These are phyloP conservation scores for Uronychia binucleata DNA, from an alignment of 73 alveolate species.

Conservation along the genomic window DNA sequence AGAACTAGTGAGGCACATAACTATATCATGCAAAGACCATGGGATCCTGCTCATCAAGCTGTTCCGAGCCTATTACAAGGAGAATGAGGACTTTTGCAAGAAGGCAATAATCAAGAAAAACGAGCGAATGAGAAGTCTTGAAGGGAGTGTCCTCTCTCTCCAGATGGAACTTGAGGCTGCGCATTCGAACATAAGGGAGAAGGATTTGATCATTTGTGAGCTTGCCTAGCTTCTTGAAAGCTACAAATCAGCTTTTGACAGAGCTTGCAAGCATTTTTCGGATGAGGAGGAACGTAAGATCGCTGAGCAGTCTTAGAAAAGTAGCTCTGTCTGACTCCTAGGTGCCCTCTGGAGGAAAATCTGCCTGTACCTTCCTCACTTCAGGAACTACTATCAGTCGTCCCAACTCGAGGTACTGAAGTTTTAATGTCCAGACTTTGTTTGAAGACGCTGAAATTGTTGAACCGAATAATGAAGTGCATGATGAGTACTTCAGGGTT, in stretches of 20 bases:
- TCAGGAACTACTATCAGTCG: background rate
- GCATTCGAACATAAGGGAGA: background rate
- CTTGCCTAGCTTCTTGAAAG: background rate
- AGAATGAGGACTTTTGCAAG: background rate
- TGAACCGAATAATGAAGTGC: background rate
- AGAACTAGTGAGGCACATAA: background rate
- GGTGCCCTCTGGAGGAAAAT: background rate
- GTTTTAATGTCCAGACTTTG: background rate
- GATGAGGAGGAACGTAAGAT: no score
- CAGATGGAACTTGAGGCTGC: background rate
- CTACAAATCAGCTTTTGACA: background rate
- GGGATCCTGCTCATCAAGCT: background rate
- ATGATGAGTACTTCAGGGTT: background rate
- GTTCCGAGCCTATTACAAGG: background rate
- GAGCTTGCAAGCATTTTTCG: no score
- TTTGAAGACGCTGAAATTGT: background rate
- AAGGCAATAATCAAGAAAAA: background rate
- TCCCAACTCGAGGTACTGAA: background rate
- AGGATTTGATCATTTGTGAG: background rate
- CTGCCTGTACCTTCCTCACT: background rate
- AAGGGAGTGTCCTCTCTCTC: background rate
- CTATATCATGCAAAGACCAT: background rate
- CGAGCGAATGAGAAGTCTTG: background rate
- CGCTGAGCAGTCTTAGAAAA: no score
- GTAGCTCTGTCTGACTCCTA: no score